Evolutionary conservation across 306 rosid genomes (phyloP), one percentile per base, ranked within the genome.

Genomic region (Herpetospermum pedunculosum): DNA sequence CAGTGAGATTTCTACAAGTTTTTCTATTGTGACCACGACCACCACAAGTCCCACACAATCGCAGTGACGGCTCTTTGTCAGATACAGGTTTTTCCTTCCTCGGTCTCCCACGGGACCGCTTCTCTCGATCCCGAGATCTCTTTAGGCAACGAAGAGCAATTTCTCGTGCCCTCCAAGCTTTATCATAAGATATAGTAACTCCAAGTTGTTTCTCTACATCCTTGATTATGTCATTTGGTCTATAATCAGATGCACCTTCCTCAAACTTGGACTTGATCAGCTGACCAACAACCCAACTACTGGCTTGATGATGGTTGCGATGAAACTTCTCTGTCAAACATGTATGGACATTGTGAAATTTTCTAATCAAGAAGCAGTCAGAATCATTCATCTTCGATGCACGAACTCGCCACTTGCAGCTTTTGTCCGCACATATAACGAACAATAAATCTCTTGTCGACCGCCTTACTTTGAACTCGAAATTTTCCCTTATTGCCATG

Each of bases 141-240:
- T 70, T 70, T 15, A 70, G 74, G 52, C 41, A 46, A 8, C 58
- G 57, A 47, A 70, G 58, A 46, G 77, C 77, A 14, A 73, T 44
- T 40, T 73, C 84, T 3, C 72, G 67, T 6, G 79, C 77, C 63
- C 73, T 76, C 73, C 79, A 80, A 10, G 79, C 79, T 32, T 75
- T 75, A 38, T 70, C 49, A 14, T 80, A 80, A 21, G 76, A 75
- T 57, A 75, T 69, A 2, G 65, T 80, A n/a, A 80, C 63, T 35
- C 79, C 74, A 23, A 80, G 49, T 15, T 80, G 76, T 38, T 32
- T 21, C 41, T 40, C 53, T 4, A 75, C 74, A 47, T 75, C 83
- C 10, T 75, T 58, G 16, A 80, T 80, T 73, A 80, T 80, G 43
- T 75, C 83, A 64, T 48, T 75, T 43, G 83, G 83, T 44, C 69